Base-by-base conservation (phyloP, 306 rosid genomes). In the Macrotyloma uniflorum region DNA sequence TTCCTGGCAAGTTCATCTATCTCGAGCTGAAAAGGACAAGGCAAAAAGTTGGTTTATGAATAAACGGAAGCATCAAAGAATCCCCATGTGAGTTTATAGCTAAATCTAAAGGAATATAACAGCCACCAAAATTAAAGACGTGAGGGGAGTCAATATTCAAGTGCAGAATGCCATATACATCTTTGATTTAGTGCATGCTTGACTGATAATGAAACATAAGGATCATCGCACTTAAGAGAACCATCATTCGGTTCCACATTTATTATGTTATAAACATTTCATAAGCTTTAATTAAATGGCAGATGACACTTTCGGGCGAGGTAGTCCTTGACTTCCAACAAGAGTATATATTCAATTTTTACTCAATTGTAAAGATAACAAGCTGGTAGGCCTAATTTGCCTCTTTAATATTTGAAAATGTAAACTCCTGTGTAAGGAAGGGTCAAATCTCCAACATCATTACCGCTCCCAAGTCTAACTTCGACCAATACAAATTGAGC, bases 1-100 rank as follows among this genome's bases (percentile, higher is more conserved):
- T 64, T 80, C 80, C 36, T 88, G 30, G 96, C 97, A 76, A 90
- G 75, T 78, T 80, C 75, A 79, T 90, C 90, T 74, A 89, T 77
- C 30, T 79, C 77, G 14, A 91, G 86, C 97, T 92, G 86, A 83
- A 64, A 71, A 38, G n/a, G 53, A 86, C 76, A 65, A 50, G 78
- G 24, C 46, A 79, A 54, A 2, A 15, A 66, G n/a, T 22, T 49
- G 46, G 78, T 74, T 77, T 11, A 46, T 1, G 73, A 45, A 55
- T 38, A 19, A 67, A 82, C 46, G 59, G 15, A 45, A 28, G 57
- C 69, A 82, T 46, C 79, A 45, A 33, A 23, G 57, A 61, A 68
- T 15, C 23, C 51, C 59, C 2, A 35, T 51, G 20, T 22, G 11
- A n/a, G 16, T 40, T 46, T 62, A 23, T 8, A 46, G 46, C n/a